Evolutionary conservation across 2,329 filamentous ascomycete genomes (phyloP).

Genomic region (Arthrobotrys iridis): DNA sequence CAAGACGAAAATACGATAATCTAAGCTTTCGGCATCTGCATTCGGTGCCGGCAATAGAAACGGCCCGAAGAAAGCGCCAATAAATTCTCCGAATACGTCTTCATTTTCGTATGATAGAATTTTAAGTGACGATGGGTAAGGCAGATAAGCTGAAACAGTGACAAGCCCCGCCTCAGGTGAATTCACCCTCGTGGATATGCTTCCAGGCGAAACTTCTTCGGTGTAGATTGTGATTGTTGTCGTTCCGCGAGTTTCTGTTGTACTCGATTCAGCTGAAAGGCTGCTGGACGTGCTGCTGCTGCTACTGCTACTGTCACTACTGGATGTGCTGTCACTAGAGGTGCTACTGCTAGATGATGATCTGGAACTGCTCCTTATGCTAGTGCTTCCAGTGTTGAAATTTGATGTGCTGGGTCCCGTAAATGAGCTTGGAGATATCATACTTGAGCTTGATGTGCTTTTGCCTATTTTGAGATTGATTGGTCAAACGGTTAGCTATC

Average conservation of each 20-base stretch:
- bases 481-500: too few relatives aligned
- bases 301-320: neutral
- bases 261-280: neutral
- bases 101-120: neutral
- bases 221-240: neutral
- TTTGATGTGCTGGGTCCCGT: neutral
- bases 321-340: neutral
- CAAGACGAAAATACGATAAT: neutral
- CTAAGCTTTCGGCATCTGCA: neutral
- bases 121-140: conserved; percentile 2
- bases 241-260: neutral
- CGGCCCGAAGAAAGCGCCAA: neutral
- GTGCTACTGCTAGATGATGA: neutral
- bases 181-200: neutral
- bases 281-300: neutral
- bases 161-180: neutral
- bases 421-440: neutral
- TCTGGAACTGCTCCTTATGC: neutral
- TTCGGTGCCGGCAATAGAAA: neutral
- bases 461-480: too few relatives aligned
- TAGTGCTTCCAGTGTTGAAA: neutral
- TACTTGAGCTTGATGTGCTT: too few relatives aligned
- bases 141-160: neutral
- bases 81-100: neutral
- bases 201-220: neutral